Evolutionary conservation across 2,329 filamentous ascomycete genomes (phyloP), one percentile per base, ranked within the genome.

Genomic region (Curvularia lunata): DNA sequence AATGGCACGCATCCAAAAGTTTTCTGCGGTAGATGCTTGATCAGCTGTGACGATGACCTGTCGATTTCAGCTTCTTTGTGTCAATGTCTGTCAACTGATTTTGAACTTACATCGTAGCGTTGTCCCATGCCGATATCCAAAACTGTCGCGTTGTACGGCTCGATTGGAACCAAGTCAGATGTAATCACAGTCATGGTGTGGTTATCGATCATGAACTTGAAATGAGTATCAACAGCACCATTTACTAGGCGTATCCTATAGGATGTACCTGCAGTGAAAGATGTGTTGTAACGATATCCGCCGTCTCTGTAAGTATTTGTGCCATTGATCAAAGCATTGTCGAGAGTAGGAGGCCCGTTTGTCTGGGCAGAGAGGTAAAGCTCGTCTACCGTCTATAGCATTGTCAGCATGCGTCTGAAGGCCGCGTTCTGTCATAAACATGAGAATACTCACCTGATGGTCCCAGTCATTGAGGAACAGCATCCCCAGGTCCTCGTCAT

Each of bases 261-360:
- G 1, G 72, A 77, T 41, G 76, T 80, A 19, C 76, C 78, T 4
- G 70, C 67, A 3, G 69, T 63, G 59, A 81, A 81, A 3, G 63
- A 58, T 0, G 56, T 58, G 40, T 76, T 74, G 67, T 76, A 80
- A 34, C 75, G 73, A 21, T 58, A 64, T 4, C 71, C 68, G 12
- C 64, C 69, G 42, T 70, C 66, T 4, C 67, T 65, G 61, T 71
- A 79, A 0, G 74, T 72, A 59, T 81, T 81, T 58, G 73, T 77
- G 21, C 79, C 79, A 62, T 81, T 81, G 69, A 81, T 80, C 5
- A 81, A 66, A 51, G 75, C 77, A 48, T 75, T 81, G 62, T 79
- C 77, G 10, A 80, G 64, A 4, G 67, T 75, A 9, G 69, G 75
- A 3, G 77, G 75, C 2, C 69, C 69, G 7, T 52, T 60, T 21